Percentiles rank a stretch among this genome's conserved stretches.
These are phyloP conservation scores for Diaporthe australafricana DNA, from an alignment of 2,329 filamentous ascomycete species.

Conservation along the genomic window DNA sequence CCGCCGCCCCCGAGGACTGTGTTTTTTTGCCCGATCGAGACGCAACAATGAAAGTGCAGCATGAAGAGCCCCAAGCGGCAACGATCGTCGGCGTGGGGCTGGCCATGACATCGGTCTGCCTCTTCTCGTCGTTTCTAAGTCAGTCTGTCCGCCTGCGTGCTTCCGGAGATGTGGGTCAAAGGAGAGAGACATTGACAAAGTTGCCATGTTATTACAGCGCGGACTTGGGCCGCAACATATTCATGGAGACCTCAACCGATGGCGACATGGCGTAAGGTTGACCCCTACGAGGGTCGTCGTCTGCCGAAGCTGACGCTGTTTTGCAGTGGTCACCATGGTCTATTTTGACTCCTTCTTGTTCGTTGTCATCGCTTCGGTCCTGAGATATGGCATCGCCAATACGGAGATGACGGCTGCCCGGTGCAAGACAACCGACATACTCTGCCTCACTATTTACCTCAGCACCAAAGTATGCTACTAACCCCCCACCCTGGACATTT, in stretches of 20 bases:
- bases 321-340: constrained; percentile 8
- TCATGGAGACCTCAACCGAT: constrained; percentile 14
- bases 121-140: constrained; percentile 23
- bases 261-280: constrained; percentile 14
- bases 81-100: constrained; percentile 12
- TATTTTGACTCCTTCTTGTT: constrained; percentile 1
- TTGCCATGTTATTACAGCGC: not conserved
- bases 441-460: constrained; percentile 2
- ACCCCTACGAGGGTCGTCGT: not conserved
- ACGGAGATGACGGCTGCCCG: not conserved
- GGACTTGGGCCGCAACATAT: constrained; percentile 10
- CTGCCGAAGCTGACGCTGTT: not conserved
- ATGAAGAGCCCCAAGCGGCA: constrained; percentile 16
- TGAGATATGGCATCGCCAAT: constrained; percentile 8
- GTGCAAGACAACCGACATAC: constrained; percentile 14
- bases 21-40: constrained; percentile 5
- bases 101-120: constrained; percentile 1
- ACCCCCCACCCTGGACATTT: no score
- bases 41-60: constrained; percentile 18
- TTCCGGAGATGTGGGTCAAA: not conserved
- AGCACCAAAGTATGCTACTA: constrained; percentile 6
- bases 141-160: not conserved
- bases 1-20: not conserved
- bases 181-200: not conserved
- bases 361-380: not conserved